Percentiles rank a stretch among this genome's conserved stretches.
Conservation (phyloP, 73 alveolate species). For the Symbiodinium pilosum region DNA sequence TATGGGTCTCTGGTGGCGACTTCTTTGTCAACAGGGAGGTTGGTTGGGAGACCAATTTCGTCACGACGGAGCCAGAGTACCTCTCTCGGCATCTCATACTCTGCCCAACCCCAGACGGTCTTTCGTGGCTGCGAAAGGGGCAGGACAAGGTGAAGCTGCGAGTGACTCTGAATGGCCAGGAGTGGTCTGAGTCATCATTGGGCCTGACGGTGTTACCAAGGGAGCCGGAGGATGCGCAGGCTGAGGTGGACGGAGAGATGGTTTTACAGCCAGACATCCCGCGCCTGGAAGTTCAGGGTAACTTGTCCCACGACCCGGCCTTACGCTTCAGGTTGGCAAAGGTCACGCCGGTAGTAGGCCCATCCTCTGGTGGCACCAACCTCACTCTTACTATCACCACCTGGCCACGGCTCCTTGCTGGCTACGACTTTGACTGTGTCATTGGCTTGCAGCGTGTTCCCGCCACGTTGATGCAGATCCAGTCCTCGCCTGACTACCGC, state of each 20-base stretch:
- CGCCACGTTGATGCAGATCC: slow-evolving; percentile 44
- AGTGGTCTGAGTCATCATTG: slow-evolving; percentile 61
- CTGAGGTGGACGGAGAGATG: background rate
- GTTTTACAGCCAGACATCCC: background rate
- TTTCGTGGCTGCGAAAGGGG: slow-evolving; percentile 75
- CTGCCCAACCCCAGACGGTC: slow-evolving; percentile 80
- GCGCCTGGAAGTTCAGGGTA: slow-evolving; percentile 4
- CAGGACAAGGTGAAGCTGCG: slow-evolving; percentile 36
- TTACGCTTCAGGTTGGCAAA: slow-evolving; percentile 73
- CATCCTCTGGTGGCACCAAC: slow-evolving; percentile 70
- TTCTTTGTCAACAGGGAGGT: slow-evolving; percentile 54
- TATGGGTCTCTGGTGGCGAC: slow-evolving; percentile 80
- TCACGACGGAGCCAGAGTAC: slow-evolving; percentile 62
- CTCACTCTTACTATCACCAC: slow-evolving; percentile 71
- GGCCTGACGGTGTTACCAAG: background rate
- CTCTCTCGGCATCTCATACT: slow-evolving; percentile 24
- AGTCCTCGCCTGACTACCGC: slow-evolving; percentile 54
- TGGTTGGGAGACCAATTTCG: slow-evolving; percentile 72
- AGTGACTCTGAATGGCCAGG: slow-evolving; percentile 80
- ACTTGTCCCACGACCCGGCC: slow-evolving; percentile 13
- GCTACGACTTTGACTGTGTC: slow-evolving; percentile 55
- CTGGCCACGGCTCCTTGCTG: slow-evolving; percentile 79
- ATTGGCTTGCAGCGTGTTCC: slow-evolving; percentile 68
- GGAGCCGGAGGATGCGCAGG: background rate
- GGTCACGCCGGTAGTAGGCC: slow-evolving; percentile 86